Evolutionary conservation across 2,329 filamentous ascomycete species (phyloP).

Genomic region (Orbilia ellipsospora): DNA sequence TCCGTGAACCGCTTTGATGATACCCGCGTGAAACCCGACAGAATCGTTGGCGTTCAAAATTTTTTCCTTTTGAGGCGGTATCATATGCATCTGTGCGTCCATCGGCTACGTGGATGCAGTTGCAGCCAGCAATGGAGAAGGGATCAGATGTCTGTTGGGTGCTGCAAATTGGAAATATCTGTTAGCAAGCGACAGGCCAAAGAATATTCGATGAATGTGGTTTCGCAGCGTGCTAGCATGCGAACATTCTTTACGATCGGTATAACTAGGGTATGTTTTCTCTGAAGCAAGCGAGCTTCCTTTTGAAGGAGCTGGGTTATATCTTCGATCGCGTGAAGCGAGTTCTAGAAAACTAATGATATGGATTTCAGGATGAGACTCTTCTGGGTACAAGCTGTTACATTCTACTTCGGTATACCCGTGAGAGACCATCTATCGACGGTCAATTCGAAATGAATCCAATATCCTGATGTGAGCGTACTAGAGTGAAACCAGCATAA

Average conservation of each 20-base stretch:
- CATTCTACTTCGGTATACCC: slow-evolving; percentile 4
- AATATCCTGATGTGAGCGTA: background rate
- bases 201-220: background rate
- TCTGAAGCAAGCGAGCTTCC: slow-evolving; percentile 6
- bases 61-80: background rate
- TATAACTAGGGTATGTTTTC: background rate
- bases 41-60: background rate
- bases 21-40: too few relatives aligned
- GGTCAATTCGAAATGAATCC: background rate
- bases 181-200: too few relatives aligned
- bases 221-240: background rate
- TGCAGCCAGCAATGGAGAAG: slow-evolving; percentile 10
- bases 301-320: slow-evolving; percentile 16
- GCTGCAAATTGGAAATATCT: too few relatives aligned
- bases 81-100: background rate
- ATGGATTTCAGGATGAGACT: background rate
- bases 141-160: background rate
- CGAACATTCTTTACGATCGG: background rate
- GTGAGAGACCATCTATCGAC: background rate
- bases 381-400: slow-evolving; percentile 18
- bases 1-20: background rate
- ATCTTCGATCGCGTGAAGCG: background rate
- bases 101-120: slow-evolving; percentile 35
- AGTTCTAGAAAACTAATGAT: background rate
- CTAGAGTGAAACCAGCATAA: background rate